Percentiles rank a stretch among this genome's conserved stretches.
Evolutionary conservation across 116 monocot genomes (phyloP).

Genomic region (Trichopus zeylanicus): DNA sequence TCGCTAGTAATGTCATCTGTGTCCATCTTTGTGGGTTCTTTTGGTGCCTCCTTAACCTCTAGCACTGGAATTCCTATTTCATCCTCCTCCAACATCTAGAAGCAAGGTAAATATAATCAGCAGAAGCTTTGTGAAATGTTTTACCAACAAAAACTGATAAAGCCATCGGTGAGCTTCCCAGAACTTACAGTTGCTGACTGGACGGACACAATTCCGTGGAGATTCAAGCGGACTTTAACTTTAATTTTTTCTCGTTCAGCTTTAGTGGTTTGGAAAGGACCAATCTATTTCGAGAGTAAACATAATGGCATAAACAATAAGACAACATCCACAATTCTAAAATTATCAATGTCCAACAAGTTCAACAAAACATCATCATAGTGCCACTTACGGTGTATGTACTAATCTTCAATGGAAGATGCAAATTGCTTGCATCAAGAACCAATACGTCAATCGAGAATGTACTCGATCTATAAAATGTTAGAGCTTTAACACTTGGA

Average conservation of each 20-base stretch:
- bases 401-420: conserved; percentile 45
- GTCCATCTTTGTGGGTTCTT: conserved; percentile 64
- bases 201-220: conserved; percentile 81
- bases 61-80: conserved; percentile 57
- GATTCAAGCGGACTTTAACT: conserved; percentile 69
- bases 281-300: conserved; percentile 42
- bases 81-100: conserved; percentile 85
- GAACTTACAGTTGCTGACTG: conserved; percentile 68
- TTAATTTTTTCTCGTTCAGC: conserved; percentile 69
- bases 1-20: conserved; percentile 49
- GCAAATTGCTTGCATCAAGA: conserved; percentile 23
- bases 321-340: background rate
- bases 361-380: background rate
- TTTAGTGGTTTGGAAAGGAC: conserved; percentile 66
- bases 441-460: conserved; percentile 63
- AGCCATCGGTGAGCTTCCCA: too few relatives aligned
- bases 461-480: conserved; percentile 53
- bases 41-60: conserved; percentile 22
- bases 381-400: conserved; percentile 52
- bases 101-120: background rate
- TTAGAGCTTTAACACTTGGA: conserved; percentile 58
- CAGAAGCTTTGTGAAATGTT: background rate
- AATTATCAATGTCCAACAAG: background rate
- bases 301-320: background rate
- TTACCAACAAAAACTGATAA: background rate